Base-by-base conservation (phyloP, 2,329 filamentous ascomycete species). In the Colletotrichum sp. region DNA sequence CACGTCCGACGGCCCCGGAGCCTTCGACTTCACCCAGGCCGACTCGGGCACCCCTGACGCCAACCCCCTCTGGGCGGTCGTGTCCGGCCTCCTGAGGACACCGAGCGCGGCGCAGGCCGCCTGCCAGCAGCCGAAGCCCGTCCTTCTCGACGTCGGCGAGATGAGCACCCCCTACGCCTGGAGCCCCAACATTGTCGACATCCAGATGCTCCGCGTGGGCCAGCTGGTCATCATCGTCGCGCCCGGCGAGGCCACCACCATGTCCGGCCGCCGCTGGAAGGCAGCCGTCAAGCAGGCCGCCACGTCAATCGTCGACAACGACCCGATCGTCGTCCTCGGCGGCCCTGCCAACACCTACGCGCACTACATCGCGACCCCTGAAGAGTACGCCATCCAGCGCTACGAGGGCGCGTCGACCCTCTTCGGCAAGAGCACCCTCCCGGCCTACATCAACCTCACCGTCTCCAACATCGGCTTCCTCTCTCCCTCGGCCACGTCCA, bases 371-470 rank as follows among this genome's bases (percentile, higher is more conserved):
- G 85, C 93, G 2, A 96, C 95, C 0, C 90, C 92, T 32, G 95
- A 98, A 83, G 95, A 98, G 83, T 98, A 97, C 83, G 86, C 87
- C 14, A 88, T 97, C 61, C 96, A 98, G 85, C 93, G 96, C 12
- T 98, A 98, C 85, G 96, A 99, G 86, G 96, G 96, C n/a, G 96
- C 95, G 0, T 96, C 94, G 8, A 99, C 96, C 0, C 91, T 99
- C 3, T 97, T 95, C 83, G 96, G 96, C 0, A 94, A 91, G 3
- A 92, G 96, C 83, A 95, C 95, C 1, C 90, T 98, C 13, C 92
- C 94, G 43, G 96, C 96, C 1, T 97, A 97, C 86, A 95, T 98
- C 86, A 96, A 98, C 83, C 88, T 96, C 59, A 96, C 95, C 0
- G 87, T 96, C n/a, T 90, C 89, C 1, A 92, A 94, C 82, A 90